A percentile compares a stretch with the other conserved stretches of the same genome.
Evolutionary conservation across 169 alveolate species (phyloP).

Genomic region (Eimeria nieschulzi): DNA sequence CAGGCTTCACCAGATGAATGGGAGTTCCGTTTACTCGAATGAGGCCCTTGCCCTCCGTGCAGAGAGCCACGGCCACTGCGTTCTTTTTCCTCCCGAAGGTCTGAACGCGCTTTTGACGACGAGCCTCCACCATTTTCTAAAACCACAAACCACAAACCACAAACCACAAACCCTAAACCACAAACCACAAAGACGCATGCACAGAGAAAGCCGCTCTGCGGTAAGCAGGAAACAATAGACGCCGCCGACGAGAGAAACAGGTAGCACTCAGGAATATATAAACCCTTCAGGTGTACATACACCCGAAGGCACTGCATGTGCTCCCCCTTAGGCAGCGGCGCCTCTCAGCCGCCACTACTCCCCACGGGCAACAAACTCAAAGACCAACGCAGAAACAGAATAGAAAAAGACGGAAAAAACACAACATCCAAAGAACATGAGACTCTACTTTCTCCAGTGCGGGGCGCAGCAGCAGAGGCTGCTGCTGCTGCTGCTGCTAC

Average conservation of each 20-base stretch:
- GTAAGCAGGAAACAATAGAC: neutral
- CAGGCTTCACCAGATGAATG: slow-evolving; percentile 75
- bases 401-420: no score
- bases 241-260: neutral
- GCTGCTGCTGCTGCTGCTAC: slow-evolving; percentile 10
- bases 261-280: neutral
- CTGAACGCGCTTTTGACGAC: slow-evolving; percentile 70
- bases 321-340: neutral
- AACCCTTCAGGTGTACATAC: neutral
- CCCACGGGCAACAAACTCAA: no score
- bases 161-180: no score
- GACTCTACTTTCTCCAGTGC: no score
- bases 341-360: no score
- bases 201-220: neutral
- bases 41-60: slow-evolving; percentile 94
- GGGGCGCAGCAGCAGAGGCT: neutral
- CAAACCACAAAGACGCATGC: neutral
- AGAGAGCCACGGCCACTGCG: slow-evolving; percentile 98
- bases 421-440: no score
- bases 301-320: neutral
- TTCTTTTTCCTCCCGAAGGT: slow-evolving; percentile 90
- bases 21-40: slow-evolving; percentile 82
- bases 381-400: no score
- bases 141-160: no score
- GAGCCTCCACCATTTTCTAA: slow-evolving; percentile 55